Evolutionary conservation across 2,329 filamentous ascomycete genomes (phyloP), one percentile per base, ranked within the genome.

Genomic region (Myriosclerotinia curreyana): DNA sequence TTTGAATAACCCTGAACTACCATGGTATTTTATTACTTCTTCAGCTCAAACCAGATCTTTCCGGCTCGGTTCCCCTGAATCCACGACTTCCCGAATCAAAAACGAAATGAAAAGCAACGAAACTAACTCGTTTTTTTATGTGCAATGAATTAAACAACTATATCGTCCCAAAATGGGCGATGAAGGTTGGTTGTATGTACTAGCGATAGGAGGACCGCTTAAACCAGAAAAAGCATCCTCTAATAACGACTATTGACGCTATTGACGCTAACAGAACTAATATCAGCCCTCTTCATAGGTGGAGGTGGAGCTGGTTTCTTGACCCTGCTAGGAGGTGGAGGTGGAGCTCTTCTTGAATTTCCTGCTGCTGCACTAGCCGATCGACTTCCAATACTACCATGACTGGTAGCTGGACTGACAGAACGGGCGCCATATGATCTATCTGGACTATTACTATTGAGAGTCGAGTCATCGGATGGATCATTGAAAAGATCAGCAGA

Each of bases 261-360:
- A 22, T 51, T 42, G n/a, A 54, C 46, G 25, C 44, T 58, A 17
- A 46, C 38, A 12, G 46, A 58, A 59, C 69, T 72, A 20, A 71
- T 71, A 20, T 73, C 71, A 22, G 71, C 81, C 69, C 84, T 78
- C 79, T 88, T 88, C 77, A 86, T 82, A 28, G 86, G 86, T 28
- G 85, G 86, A 55, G 84, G 84, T 46, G 84, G 84, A 66, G 86
- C 85, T 15, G 86, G 85, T 75, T 89, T 89, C 79, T 88, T 89
- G 44, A 83, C 77, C 71, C 86, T 78, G 28, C 82, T 82, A 34
- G 84, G 84, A 31, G 86, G 86, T 36, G 86, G 86, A 25, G 86
- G 86, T 54, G 85, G 83, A 52, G 80, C 81, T 75, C 84, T 86
- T 74, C 75, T 72, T 34, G 73, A 69, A 60, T 71, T 68, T 25